Percentiles rank a stretch among this genome's conserved stretches.
Evolutionary conservation across 495 filamentous ascomycete species (phyloP).

Genomic region (Endocarpon pusillum): DNA sequence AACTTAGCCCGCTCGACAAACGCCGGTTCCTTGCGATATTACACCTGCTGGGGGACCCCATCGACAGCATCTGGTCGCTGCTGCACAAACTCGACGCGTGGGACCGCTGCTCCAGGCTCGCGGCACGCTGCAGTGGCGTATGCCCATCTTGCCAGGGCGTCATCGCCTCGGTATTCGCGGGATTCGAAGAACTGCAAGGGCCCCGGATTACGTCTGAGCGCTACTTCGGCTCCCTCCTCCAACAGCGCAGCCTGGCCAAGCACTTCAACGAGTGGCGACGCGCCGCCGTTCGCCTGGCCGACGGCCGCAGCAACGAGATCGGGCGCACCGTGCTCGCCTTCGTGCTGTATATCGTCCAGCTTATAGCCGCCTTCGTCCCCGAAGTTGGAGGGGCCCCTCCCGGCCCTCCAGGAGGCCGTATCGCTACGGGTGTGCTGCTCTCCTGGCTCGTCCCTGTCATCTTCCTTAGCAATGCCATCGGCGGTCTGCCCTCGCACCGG

Average conservation of each 20-base stretch:
- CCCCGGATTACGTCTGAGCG: slow-evolving; percentile 1
- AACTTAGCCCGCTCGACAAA: slow-evolving; percentile 16
- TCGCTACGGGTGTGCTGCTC: slow-evolving; percentile 15
- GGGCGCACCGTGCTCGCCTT: slow-evolving; percentile 13
- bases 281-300: slow-evolving; percentile 11
- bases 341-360: slow-evolving; percentile 11
- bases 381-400: slow-evolving; percentile 9
- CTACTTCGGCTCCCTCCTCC: slow-evolving; percentile 1
- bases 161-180: slow-evolving; percentile 10
- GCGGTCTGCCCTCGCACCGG: slow-evolving; percentile 11
- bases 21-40: slow-evolving; percentile 12
- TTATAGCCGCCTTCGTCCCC: slow-evolving; percentile 14
- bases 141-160: slow-evolving; percentile 4
- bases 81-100: slow-evolving; percentile 15
- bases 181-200: slow-evolving; percentile 11
- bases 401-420: slow-evolving; percentile 14
- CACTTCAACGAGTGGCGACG: slow-evolving; percentile 4
- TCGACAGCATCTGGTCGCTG: slow-evolving; percentile 16
- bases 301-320: slow-evolving; percentile 14
- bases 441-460: slow-evolving; percentile 18
- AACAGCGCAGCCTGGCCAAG: neutral
- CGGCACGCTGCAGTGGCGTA: slow-evolving; percentile 1
- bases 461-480: slow-evolving; percentile 17
- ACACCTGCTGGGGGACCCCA: slow-evolving; percentile 19
- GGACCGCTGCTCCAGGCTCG: slow-evolving; percentile 10